A percentile compares a stretch with the other conserved stretches of the same genome.
These are phyloP conservation scores for Setaria viridis DNA, from an alignment of 202 grass and related monocot genomes.

Conservation along the genomic window DNA sequence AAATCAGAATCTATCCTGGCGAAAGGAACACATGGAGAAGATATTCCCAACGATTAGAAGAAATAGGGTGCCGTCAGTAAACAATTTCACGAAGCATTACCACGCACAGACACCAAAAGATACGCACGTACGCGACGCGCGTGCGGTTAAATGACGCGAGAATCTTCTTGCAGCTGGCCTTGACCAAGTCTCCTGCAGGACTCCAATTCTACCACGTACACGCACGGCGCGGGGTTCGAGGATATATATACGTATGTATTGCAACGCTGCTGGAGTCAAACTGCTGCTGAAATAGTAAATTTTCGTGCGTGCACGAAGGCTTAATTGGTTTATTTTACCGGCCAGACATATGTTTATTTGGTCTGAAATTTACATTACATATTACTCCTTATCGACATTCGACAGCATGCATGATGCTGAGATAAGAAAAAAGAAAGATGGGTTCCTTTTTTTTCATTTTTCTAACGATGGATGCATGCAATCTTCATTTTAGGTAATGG, in stretches of 20 bases:
- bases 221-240: not conserved
- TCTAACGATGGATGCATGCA: too few species aligned
- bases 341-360: not conserved
- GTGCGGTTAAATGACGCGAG: slow-evolving; percentile 30
- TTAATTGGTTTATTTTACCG: not conserved
- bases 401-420: too few species aligned
- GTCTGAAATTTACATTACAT: not conserved
- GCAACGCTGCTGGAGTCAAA: not conserved
- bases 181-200: not conserved
- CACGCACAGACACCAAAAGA: slow-evolving; percentile 39
- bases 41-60: slow-evolving; percentile 5
- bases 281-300: not conserved
- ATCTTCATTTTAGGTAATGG: too few species aligned
- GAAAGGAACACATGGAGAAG: slow-evolving; percentile 12
- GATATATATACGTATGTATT: not conserved
- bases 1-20: slow-evolving; percentile 37
- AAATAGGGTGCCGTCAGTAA: slow-evolving; percentile 19
- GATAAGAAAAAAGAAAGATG: not conserved
- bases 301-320: not conserved
- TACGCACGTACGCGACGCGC: slow-evolving; percentile 11
- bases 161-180: slow-evolving; percentile 1
- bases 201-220: not conserved
- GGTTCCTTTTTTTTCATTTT: not conserved
- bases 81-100: slow-evolving; percentile 24
- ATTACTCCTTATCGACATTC: not conserved